Evolutionary conservation across 2,329 filamentous ascomycete species (phyloP), one percentile per base, ranked within the genome.

Genomic region (Epichloe scottii): DNA sequence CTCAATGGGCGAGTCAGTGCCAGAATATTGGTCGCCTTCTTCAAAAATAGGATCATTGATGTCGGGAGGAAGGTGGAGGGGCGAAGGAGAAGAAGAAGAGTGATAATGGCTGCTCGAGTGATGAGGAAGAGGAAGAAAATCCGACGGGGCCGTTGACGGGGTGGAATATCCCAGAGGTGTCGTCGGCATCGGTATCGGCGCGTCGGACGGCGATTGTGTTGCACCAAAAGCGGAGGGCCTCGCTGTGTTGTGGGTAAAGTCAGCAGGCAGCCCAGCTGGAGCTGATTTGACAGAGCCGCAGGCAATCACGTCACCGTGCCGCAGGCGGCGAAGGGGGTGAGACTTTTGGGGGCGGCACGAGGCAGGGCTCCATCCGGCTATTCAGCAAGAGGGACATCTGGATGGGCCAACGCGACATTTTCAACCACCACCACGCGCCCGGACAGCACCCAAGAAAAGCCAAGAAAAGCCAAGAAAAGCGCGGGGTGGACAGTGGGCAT

Each of bases 1-100:
- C 56, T 83, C 80, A 66, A 77, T 75, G 51, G 71, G 68, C 23
- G 73, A 74, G 59, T 82, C 79, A 63, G 75, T 81, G 55, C 76
- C 74, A 8, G 78, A 80, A 61, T 82, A 53, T 35, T 53, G 79
- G 65, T 77, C 77, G 62, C 73, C 73, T 66, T 81, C 78, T 56
- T 68, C 66, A 48, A 73, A 70, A 54, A 81, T 80, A 50, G 77
- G 71, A 54, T 68, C 71, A 56, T 70, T 66, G 10, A 78, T 65
- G 49, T 79, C 76, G 57, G 72, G 70, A 49, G 74, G 68, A 56
- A 69, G 72, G 43, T 74, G 72, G 50, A 69, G 71, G 14, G 73
- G 71, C 21, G 10, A 30, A 4, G 26, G 45, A 38, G 17, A 34
- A 7, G 34, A 10, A 38, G 73, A 73, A 8, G 69, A 71, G 10